These are phyloP conservation scores for Somion occarium DNA, from an alignment of 1,284 basidiomycete species.

Conservation along the genomic window DNA sequence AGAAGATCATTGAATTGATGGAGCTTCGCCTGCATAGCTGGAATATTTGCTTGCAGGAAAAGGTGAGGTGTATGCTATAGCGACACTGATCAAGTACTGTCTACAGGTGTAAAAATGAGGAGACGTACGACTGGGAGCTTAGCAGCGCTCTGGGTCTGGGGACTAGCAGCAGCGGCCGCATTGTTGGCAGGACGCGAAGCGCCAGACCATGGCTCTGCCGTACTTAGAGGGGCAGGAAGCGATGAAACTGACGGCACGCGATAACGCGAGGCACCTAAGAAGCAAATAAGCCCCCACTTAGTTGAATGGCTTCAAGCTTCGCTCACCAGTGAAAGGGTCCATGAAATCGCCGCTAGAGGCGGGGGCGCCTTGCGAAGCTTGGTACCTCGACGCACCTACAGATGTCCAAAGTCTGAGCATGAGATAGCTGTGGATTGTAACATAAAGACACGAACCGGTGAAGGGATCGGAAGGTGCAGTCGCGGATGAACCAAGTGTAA, in stretches of 20 bases:
- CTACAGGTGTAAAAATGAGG: neutral
- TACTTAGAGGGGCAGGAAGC: slow-evolving; percentile 15
- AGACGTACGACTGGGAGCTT: slow-evolving; percentile 58
- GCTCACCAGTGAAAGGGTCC: slow-evolving; percentile 34
- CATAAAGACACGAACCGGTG: slow-evolving; percentile 68
- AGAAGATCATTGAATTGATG: slow-evolving; percentile 76
- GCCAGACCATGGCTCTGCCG: slow-evolving; percentile 69
- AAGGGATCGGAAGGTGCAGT: slow-evolving; percentile 84
- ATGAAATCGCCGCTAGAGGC: slow-evolving; percentile 26
- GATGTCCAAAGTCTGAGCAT: slow-evolving; percentile 4
- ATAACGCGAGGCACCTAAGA: slow-evolving; percentile 35
- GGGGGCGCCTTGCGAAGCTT: slow-evolving; percentile 30
- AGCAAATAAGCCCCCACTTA: no score
- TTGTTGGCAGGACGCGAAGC: slow-evolving; percentile 43
- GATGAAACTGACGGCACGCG: slow-evolving; percentile 21
- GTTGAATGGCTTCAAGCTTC: no score
- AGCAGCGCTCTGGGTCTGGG: slow-evolving; percentile 25
- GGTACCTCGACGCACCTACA: slow-evolving; percentile 59
- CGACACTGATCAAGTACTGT: slow-evolving; percentile 5
- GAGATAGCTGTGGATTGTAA: neutral
- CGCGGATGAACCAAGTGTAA: slow-evolving; percentile 55
- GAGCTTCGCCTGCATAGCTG: slow-evolving; percentile 82
- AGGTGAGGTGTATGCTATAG: slow-evolving; percentile 51
- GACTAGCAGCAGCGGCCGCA: slow-evolving; percentile 9
- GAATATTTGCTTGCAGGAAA: slow-evolving; percentile 89